These are phyloP conservation scores for Trebouxiophyceae sp. DNA, from an alignment of 163 green algal species.

Conservation along the genomic window DNA sequence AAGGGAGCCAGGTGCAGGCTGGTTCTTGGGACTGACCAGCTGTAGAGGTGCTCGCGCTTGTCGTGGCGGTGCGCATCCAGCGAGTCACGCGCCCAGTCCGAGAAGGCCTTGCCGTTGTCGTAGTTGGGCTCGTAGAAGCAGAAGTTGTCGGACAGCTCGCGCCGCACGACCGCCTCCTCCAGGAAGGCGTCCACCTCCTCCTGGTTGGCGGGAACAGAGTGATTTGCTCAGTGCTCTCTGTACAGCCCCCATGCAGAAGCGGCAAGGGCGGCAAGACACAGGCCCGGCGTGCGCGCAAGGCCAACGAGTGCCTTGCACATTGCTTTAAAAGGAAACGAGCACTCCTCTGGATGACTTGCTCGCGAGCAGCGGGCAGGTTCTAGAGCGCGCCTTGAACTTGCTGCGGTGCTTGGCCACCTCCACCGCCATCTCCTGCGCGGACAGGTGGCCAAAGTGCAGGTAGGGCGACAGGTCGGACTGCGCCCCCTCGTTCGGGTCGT, in stretches of 20 bases:
- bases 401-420: conserved; percentile 65
- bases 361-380: no score
- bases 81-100: conserved; percentile 77
- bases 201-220: conserved; percentile 6
- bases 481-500: conserved; percentile 71
- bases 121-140: conserved; percentile 87
- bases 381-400: conserved; percentile 50
- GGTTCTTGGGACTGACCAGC: conserved; percentile 30
- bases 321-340: no score
- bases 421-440: conserved; percentile 68
- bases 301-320: not conserved
- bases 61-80: conserved; percentile 69
- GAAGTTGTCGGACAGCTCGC: conserved; percentile 95
- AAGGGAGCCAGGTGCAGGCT: no score
- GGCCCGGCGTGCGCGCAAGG: no score
- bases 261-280: no score
- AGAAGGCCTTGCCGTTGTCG: conserved; percentile 72
- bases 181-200: conserved; percentile 57
- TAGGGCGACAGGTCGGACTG: conserved; percentile 85
- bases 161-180: conserved; percentile 92
- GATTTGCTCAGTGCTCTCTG: no score
- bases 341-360: no score
- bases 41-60: conserved; percentile 83
- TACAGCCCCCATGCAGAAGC: no score
- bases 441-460: conserved; percentile 89